Conservation (phyloP, 2,329 filamentous ascomycete genomes). For the Cladosporium sp. region DNA sequence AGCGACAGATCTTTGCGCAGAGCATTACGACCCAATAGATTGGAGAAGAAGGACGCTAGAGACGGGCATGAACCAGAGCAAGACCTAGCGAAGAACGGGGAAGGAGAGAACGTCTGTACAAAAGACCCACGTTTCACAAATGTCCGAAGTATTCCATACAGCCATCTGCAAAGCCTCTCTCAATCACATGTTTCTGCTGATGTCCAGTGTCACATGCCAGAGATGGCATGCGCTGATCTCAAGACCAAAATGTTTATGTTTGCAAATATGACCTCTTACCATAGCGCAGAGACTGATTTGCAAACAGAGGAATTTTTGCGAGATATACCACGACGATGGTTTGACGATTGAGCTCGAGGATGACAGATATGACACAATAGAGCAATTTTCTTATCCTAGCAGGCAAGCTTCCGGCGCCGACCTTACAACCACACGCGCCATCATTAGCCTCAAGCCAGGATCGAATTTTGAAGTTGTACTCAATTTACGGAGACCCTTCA, state of each 20-base stretch:
- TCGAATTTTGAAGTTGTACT: neutral
- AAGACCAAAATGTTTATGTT: too few relatives aligned
- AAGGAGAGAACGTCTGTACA: slow-evolving; percentile 10
- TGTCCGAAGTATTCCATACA: slow-evolving; percentile 10
- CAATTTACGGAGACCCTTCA: neutral
- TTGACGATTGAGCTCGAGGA: too few relatives aligned
- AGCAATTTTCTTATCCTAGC: too few relatives aligned
- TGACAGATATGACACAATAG: too few relatives aligned
- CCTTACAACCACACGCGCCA: neutral
- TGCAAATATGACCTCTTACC: too few relatives aligned
- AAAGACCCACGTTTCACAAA: slow-evolving; percentile 9
- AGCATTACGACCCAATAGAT: slow-evolving; percentile 19
- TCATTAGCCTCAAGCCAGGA: neutral
- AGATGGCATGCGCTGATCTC: too few relatives aligned
- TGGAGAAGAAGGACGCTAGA: neutral
- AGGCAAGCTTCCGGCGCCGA: too few relatives aligned
- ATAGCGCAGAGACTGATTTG: too few relatives aligned
- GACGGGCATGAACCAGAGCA: neutral
- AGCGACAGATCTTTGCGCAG: slow-evolving; percentile 38
- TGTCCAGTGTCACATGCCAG: neutral
- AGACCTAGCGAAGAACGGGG: neutral
- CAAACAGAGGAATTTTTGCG: too few relatives aligned
- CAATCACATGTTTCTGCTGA: neutral
- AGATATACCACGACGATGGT: too few relatives aligned
- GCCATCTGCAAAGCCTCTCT: neutral